These are phyloP conservation scores for Trichoderma semiorbis DNA, from an alignment of 2,329 filamentous ascomycete species.

Conservation along the genomic window DNA sequence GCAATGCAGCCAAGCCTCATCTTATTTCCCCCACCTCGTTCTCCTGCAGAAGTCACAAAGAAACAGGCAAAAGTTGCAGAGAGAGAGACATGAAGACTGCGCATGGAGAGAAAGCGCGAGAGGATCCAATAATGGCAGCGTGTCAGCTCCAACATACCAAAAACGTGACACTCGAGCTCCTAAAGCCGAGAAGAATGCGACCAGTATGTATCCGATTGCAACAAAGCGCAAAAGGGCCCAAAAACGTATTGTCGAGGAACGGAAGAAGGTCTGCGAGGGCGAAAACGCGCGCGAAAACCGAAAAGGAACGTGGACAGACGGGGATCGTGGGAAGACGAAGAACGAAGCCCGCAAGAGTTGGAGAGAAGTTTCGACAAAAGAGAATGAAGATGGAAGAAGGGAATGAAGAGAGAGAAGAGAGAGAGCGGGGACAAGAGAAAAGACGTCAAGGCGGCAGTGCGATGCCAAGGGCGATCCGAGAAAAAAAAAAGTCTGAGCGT, in stretches of 20 bases:
- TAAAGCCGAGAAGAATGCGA: not conserved
- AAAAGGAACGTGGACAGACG: not conserved
- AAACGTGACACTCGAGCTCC: not conserved
- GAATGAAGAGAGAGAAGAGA: not conserved
- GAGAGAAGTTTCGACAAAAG: not conserved
- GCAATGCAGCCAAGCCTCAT: not conserved
- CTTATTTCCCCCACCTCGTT: not conserved
- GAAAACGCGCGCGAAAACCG: not conserved
- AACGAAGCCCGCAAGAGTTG: not conserved
- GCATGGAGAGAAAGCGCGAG: not conserved
- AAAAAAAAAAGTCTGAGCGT: not conserved
- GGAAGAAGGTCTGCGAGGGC: not conserved
- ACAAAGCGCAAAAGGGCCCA: not conserved
- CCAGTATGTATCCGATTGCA: not conserved
- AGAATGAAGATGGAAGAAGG: not conserved
- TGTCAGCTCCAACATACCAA: not conserved
- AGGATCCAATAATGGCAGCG: not conserved
- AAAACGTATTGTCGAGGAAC: not conserved
- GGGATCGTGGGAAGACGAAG: not conserved
- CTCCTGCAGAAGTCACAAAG: not conserved
- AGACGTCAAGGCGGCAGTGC: not conserved
- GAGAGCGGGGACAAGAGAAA: not conserved
- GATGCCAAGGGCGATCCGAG: slow-evolving; percentile 8
- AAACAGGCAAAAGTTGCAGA: not conserved
- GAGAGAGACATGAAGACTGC: not conserved